Evolutionary conservation across 2,329 filamentous ascomycete species (phyloP), one percentile per base, ranked within the genome.

Genomic region (Apiospora rasikravindrae): DNA sequence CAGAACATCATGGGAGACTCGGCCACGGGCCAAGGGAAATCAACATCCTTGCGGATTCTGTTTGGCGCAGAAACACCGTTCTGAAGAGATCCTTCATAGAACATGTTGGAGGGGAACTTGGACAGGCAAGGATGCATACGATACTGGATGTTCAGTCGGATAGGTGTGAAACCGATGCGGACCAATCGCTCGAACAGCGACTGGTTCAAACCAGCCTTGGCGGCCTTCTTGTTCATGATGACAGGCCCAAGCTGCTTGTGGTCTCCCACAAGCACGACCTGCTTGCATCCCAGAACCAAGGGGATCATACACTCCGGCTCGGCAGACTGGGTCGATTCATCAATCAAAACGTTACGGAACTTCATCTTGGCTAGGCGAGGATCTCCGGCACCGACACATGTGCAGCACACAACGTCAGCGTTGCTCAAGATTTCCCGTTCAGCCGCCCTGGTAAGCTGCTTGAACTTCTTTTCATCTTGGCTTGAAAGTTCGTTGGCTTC

Each of bases 1-100:
- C 96, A 99, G 85, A 99, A 99, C 96, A 98, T 98, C 96, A 99
- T 99, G 3, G 96, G 96, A 77, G 92, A 94, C 81, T 98, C 96
- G 26, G 88, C 90, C 42, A 98, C 94, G 2, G 96, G 96, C 96
- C 96, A 99, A 16, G 96, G 96, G 82, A 99, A 99, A 82, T 99
- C 96, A 40, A 99, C 94, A 78, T 99, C 96, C 76, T 93, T 93
- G 74, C 96, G 92, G 75, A 98, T 88, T 73, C 96, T 92, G 79
- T 97, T 93, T 76, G 94, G 92, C 81, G 93, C 93, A 0, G 95
- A 97, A 67, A 99, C 94, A 80, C 96, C 96, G 77, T 99, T 99
- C 83, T 99, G 96, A 71, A 99, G 88, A 71, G 94, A 96, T 26
- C 96, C 96, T 78, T 98, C 96, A 83, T 99, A 99, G 83, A 99